Conservation (phyloP, 805 yeast genomes). For the Soucietia sequanensis region DNA sequence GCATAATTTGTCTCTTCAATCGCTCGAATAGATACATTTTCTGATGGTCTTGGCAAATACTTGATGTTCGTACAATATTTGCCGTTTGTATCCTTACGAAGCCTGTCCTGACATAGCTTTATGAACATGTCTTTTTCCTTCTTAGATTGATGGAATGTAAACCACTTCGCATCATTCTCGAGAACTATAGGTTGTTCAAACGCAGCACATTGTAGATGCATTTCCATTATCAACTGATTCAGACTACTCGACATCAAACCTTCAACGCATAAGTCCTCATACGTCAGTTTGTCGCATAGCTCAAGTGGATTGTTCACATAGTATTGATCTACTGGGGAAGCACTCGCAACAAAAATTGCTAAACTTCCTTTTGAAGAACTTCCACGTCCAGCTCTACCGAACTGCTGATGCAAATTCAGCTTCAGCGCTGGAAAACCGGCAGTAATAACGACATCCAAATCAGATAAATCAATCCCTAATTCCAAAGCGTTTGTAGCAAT, state of each 20-base stretch:
- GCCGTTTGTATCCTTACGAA: slow-evolving; percentile 31
- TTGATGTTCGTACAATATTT: slow-evolving; percentile 35
- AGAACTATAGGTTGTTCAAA: slow-evolving; percentile 69
- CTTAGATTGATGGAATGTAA: slow-evolving; percentile 38
- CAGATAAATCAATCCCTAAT: slow-evolving; percentile 93
- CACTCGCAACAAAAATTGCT: slow-evolving; percentile 80
- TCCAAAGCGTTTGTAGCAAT: slow-evolving; percentile 95
- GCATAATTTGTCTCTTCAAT: slow-evolving; percentile 81
- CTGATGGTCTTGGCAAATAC: slow-evolving; percentile 80
- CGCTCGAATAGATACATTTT: slow-evolving; percentile 75
- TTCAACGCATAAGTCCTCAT: slow-evolving; percentile 42
- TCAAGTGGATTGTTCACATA: slow-evolving; percentile 69
- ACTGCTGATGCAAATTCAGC: slow-evolving; percentile 88
- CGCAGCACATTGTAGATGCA: slow-evolving; percentile 94
- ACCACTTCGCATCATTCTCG: slow-evolving; percentile 55
- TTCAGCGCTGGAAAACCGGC: slow-evolving; percentile 91
- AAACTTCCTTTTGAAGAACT: slow-evolving; percentile 66
- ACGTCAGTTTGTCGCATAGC: slow-evolving; percentile 40
- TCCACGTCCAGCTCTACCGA: slow-evolving; percentile 96
- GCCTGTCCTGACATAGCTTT: slow-evolving; percentile 35
- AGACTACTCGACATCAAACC: slow-evolving; percentile 33
- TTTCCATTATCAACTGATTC: slow-evolving; percentile 55
- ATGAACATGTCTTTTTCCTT: slow-evolving; percentile 13
- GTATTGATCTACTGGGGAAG: slow-evolving; percentile 82
- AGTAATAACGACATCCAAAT: slow-evolving; percentile 84